phyloP scores from a whole-genome alignment of 2,329 filamentous ascomycete species.

The Elsinoe arachidis region DNA sequence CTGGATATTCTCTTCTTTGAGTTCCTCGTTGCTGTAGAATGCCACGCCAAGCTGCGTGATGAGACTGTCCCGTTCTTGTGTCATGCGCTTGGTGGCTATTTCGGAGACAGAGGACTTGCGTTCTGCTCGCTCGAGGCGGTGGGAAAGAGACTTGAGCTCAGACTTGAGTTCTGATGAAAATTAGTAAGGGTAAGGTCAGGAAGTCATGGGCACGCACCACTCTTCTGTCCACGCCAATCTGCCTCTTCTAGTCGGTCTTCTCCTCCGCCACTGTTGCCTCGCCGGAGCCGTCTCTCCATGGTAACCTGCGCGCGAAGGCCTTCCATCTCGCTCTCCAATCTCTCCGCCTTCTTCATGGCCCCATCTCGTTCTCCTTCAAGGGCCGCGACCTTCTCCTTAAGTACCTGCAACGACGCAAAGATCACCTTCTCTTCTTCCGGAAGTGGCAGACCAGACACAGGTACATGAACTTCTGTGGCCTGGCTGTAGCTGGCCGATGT shows the following conservation, averaged over 20 bases:
- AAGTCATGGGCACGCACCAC: constrained; percentile 24
- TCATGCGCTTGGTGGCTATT: constrained; percentile 54
- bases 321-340: constrained; percentile 54
- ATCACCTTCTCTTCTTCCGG: constrained; percentile 56
- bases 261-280: constrained; percentile 40
- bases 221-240: constrained; percentile 41
- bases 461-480: constrained; percentile 32
- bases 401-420: constrained; percentile 50
- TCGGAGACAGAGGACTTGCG: constrained; percentile 55
- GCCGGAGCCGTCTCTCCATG: constrained; percentile 31
- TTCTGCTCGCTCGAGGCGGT: constrained; percentile 53
- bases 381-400: constrained; percentile 49
- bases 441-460: constrained; percentile 47
- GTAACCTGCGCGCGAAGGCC: constrained; percentile 41
- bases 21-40: constrained; percentile 50
- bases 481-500: constrained; percentile 37
- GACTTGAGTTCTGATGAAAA: constrained; percentile 45
- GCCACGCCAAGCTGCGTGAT: constrained; percentile 54
- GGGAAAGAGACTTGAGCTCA: constrained; percentile 51
- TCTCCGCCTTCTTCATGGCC: constrained; percentile 42
- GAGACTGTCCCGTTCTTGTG: constrained; percentile 57
- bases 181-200: background rate
- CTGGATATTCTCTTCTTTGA: constrained; percentile 44
- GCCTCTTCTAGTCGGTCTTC: constrained; percentile 38
- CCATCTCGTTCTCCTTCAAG: constrained; percentile 50